Base-by-base conservation (phyloP, 768 basidiomycete genomes). In the Boletus rex-veris region DNA sequence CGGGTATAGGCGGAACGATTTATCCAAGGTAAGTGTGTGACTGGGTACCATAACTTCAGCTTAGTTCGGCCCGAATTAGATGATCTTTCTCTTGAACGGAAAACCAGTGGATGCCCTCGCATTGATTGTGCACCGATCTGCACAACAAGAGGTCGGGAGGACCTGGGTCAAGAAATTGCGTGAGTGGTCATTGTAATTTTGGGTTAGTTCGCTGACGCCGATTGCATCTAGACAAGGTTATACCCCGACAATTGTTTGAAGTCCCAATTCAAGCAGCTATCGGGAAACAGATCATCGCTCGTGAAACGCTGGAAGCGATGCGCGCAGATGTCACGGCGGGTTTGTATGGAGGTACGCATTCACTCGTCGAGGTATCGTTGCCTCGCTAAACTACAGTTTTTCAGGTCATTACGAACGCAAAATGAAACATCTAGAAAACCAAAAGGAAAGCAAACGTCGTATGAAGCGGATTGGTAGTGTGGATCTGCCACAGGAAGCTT, bases 251-350 rank as follows among this genome's bases (percentile, higher is more conserved):
- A 67, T 71, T 93, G 45, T 98, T 95, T 64, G 95, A 98, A 71
- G 86, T 98, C 11, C 88, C 95, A 3, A 97, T 99, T 48, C 97
- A 98, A 66, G 97, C 97, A 35, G 86, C 85, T 1, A 78, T 97
- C 16, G 95, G 95, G 14, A 84, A 80, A 59, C 91, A 86, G 57
- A 80, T 98, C 51, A 82, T 98, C 45, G 92, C 96, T 4, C 82
- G 96, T 28, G 93, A 96, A 68, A 95, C 87, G 15, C 71, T 96
- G 41, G 88, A 85, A 43, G 92, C 93, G 3, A 71, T 91, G 62
- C 84, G 91, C 31, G 90, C 91, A 24, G 91, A 99, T 60, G 96
- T 98, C 16, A 97, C 94, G 0, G 94, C 92, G 16, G 93, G 93
- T 3, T 73, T 97, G 43, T 96, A 97, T 61, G 94, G 95, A 68